Evolutionary conservation across 1,284 basidiomycete species (phyloP).

Genomic region (Rhodotorula sp.): DNA sequence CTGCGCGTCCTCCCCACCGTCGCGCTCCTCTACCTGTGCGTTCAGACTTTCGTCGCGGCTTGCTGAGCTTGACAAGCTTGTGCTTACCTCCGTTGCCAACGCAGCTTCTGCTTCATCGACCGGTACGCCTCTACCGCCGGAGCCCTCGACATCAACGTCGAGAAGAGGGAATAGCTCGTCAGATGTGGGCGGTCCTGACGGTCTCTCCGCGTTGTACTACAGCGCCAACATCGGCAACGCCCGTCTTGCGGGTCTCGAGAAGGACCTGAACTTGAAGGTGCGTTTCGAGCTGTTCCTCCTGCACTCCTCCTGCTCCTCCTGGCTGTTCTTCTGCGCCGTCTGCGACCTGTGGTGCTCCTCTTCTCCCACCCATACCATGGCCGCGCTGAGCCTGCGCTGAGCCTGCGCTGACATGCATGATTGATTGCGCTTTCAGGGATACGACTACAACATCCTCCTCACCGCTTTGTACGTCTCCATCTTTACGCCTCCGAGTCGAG

Average conservation of each 20-base stretch:
- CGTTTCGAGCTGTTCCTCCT: too few relatives aligned
- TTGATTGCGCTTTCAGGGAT: conserved; percentile 50
- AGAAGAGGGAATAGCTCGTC: not conserved
- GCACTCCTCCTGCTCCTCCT: too few relatives aligned
- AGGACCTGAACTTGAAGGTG: conserved; percentile 59
- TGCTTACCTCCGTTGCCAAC: not conserved
- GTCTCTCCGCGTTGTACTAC: too few relatives aligned
- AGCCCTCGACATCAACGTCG: conserved; percentile 29
- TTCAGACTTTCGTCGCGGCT: not conserved
- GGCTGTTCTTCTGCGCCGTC: too few relatives aligned
- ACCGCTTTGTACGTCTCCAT: conserved; percentile 32
- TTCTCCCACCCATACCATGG: not conserved
- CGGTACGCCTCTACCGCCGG: conserved; percentile 1
- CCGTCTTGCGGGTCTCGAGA: conserved; percentile 62
- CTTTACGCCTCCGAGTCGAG: not conserved
- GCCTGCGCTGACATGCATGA: too few relatives aligned
- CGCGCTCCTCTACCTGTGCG: conserved; percentile 30
- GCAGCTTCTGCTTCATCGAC: conserved; percentile 42
- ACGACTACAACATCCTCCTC: conserved; percentile 60
- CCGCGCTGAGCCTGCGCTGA: too few relatives aligned
- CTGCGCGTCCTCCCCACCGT: conserved; percentile 35
- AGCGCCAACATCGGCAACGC: conserved; percentile 56
- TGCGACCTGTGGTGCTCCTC: too few relatives aligned
- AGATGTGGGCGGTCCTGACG: not conserved
- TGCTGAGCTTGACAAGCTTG: not conserved